These are phyloP conservation scores for Talaromyces amestolkiae DNA, from an alignment of 2,329 filamentous ascomycete genomes.

Conservation along the genomic window DNA sequence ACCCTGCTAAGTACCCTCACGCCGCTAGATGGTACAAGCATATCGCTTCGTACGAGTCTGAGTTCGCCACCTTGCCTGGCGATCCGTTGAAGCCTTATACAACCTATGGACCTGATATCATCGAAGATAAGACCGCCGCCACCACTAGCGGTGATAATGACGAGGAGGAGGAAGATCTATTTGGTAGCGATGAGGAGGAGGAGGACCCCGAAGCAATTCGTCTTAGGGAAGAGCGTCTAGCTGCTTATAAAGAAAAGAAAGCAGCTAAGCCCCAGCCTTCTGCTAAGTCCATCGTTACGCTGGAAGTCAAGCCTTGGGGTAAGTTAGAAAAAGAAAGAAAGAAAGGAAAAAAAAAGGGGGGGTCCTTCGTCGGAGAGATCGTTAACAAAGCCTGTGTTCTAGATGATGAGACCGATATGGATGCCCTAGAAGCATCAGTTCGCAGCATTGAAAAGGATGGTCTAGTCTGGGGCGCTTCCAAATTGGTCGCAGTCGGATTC, in stretches of 20 bases:
- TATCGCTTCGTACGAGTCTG: constrained; percentile 85
- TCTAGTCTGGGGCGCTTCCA: constrained; percentile 91
- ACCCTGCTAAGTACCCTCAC: constrained; percentile 84
- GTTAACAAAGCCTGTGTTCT: not conserved
- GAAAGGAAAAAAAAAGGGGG: too few species aligned
- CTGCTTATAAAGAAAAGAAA: constrained; percentile 95
- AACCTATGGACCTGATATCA: constrained; percentile 81
- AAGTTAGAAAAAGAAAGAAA: constrained; percentile 51
- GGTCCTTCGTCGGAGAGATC: constrained; percentile 20
- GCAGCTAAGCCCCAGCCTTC: constrained; percentile 66
- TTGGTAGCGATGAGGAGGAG: constrained; percentile 89
- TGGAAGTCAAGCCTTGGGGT: constrained; percentile 99
- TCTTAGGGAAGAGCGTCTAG: constrained; percentile 83
- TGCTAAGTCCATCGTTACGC: constrained; percentile 70
- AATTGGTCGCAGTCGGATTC: constrained; percentile 86
- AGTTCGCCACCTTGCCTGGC: constrained; percentile 86
- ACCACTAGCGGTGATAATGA: constrained; percentile 61
- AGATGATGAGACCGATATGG: constrained; percentile 94
- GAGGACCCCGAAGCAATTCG: constrained; percentile 83
- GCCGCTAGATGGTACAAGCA: constrained; percentile 99
- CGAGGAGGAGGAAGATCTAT: constrained; percentile 86
- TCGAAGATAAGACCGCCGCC: too few species aligned
- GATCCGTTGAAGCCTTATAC: constrained; percentile 86
- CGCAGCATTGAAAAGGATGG: constrained; percentile 85
- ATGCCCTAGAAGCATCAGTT: constrained; percentile 73